Conservation (phyloP, 176 grass and related monocot species). For the Pontederia crassipes region DNA sequence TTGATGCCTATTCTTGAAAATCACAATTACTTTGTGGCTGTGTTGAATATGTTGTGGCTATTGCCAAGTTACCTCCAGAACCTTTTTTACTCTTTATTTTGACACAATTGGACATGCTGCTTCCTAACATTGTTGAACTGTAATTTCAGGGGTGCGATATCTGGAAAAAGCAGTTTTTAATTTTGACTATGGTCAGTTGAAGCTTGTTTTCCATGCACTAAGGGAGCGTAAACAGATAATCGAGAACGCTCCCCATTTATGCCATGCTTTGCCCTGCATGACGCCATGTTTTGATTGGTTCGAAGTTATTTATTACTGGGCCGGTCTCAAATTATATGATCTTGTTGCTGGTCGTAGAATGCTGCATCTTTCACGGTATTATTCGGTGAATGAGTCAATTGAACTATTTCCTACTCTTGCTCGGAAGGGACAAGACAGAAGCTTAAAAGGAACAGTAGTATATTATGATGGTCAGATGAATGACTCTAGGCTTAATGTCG, state of each 20-base stretch:
- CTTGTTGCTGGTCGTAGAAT: slow-evolving; percentile 77
- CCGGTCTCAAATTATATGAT: slow-evolving; percentile 88
- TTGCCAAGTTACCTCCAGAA: no score
- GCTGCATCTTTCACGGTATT: slow-evolving; percentile 90
- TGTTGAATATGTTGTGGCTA: no score
- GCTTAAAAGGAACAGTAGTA: slow-evolving; percentile 84
- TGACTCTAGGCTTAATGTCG: slow-evolving; percentile 81
- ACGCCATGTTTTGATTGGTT: slow-evolving; percentile 99
- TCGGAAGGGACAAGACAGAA: slow-evolving; percentile 42
- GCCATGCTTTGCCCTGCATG: slow-evolving; percentile 90
- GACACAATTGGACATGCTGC: no score
- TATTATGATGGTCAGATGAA: slow-evolving; percentile 99
- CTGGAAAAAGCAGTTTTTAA: slow-evolving; percentile 98
- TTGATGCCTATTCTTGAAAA: no score
- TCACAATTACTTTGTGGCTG: no score
- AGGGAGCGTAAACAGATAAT: slow-evolving; percentile 92
- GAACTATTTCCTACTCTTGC: slow-evolving; percentile 89
- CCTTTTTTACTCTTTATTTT: neutral
- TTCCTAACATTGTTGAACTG: neutral
- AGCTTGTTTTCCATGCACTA: slow-evolving; percentile 90
- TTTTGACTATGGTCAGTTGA: slow-evolving; percentile 84
- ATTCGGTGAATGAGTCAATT: slow-evolving; percentile 80
- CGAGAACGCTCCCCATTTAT: slow-evolving; percentile 84
- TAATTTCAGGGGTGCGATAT: slow-evolving; percentile 67
- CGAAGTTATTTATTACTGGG: slow-evolving; percentile 88